Evolutionary conservation across 2,329 filamentous ascomycete genomes (phyloP).

Genomic region (Juglanconis oblonga): DNA sequence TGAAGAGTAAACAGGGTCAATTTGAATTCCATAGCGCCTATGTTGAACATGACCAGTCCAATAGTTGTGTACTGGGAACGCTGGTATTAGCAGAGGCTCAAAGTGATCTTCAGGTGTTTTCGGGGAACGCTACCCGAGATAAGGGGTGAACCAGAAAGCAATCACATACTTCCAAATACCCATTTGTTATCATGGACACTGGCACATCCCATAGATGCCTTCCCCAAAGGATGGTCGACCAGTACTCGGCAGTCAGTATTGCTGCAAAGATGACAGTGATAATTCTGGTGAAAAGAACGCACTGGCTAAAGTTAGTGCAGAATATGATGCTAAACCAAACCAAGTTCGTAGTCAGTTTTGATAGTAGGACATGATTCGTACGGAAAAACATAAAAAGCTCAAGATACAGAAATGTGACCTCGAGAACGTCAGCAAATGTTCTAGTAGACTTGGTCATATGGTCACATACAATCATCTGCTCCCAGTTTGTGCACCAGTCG

Average conservation of each 20-base stretch:
- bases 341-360: neutral
- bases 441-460: neutral
- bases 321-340: neutral
- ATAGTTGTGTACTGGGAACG: neutral
- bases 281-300: neutral
- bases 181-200: constrained; percentile 1
- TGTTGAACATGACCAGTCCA: neutral
- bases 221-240: neutral
- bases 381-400: neutral
- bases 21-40: neutral
- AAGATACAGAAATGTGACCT: neutral
- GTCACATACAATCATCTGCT: neutral
- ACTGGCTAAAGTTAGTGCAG: neutral
- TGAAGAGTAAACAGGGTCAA: neutral
- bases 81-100: neutral
- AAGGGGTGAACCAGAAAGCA: neutral
- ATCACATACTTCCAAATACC: neutral
- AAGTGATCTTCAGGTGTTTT: neutral
- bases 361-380: neutral
- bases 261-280: no score
- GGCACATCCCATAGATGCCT: constrained; percentile 5
- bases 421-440: neutral
- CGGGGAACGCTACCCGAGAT: neutral
- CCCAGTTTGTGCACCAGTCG: neutral
- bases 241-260: neutral